Base-by-base conservation (phyloP, 768 basidiomycete species). In the Paxillus ammoniavirescens region DNA sequence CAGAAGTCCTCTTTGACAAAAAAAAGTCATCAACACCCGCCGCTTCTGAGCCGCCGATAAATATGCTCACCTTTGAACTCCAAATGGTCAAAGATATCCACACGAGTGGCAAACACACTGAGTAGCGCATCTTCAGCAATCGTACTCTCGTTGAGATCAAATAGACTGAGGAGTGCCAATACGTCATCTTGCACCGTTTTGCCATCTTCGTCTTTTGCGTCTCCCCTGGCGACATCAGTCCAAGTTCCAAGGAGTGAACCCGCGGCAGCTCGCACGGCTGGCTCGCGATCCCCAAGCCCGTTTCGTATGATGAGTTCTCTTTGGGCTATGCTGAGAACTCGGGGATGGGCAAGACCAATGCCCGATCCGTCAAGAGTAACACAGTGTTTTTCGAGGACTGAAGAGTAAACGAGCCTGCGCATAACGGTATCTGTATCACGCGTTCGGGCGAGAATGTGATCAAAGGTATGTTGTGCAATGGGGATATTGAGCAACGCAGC, bases 211-310 rank as follows among this genome's bases (percentile, higher is more conserved):
- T 77, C 75, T 53, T 77, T 76, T 1, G 64, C 18, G 15, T 75
- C 70, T 2, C 76, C 75, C 21, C 63, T 55, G 8, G 83, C 76
- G 30, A 76, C 72, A 42, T 91, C 84, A 7, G 91, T 77, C 96
- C 96, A 98, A 7, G 72, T 75, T 0, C 78, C 82, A 14, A 98
- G 70, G 43, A 97, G 79, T 2, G 78, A 78, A 2, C 79, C 84
- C 0, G 93, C 87, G 0, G 91, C 91, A 15, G 78, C 72, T 30
- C 85, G 78, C 2, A 98, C 93, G 2, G 72, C 66, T 0, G 78
- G 73, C 54, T 97, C 93, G 26, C 96, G 82, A 70, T 98, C 96
- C 0, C 90, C 86, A 3, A 98, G 75, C 2, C 96, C 96, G 62
- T 89, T 84, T 17, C 81, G 79, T 2, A 96, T 82, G 44, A 96